These are phyloP conservation scores for Calendula officinalis DNA, from an alignment of 129 eudicot species.

Conservation along the genomic window DNA sequence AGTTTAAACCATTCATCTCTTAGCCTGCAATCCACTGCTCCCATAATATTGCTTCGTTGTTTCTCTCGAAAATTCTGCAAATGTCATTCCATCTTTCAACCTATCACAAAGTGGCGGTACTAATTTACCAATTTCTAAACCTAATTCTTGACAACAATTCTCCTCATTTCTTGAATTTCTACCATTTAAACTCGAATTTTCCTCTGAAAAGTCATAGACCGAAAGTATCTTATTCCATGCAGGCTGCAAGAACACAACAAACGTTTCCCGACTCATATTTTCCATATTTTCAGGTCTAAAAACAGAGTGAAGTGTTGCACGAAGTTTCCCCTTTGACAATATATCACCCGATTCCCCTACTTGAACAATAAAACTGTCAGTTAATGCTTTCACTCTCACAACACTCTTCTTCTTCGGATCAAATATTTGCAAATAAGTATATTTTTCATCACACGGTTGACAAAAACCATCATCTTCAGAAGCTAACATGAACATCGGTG, in stretches of 20 bases:
- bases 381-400: constrained; percentile 48
- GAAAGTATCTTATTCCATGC: constrained; percentile 64
- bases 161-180: constrained; percentile 20
- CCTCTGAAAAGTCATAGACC: constrained; percentile 47
- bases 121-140: constrained; percentile 31
- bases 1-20: constrained; percentile 35
- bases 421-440: constrained; percentile 59
- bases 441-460: constrained; percentile 24
- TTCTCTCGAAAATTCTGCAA: constrained; percentile 76
- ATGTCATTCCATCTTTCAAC: constrained; percentile 81
- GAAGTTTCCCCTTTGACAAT: constrained; percentile 68
- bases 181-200: constrained; percentile 17
- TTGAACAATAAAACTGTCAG: constrained; percentile 68
- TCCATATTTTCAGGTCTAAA: constrained; percentile 43
- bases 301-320: constrained; percentile 82
- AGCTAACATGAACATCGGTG: constrained; percentile 63
- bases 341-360: constrained; percentile 91
- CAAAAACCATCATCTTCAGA: constrained; percentile 14
- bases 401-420: constrained; percentile 50
- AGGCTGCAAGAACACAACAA: constrained; percentile 91
- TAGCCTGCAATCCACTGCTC: constrained; percentile 78
- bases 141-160: constrained; percentile 13
- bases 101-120: constrained; percentile 72
- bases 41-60: constrained; percentile 77
- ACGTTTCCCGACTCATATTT: constrained; percentile 70